phyloP scores from a whole-genome alignment of 2,329 filamentous ascomycete species.

The Lachnellula hyalina region DNA sequence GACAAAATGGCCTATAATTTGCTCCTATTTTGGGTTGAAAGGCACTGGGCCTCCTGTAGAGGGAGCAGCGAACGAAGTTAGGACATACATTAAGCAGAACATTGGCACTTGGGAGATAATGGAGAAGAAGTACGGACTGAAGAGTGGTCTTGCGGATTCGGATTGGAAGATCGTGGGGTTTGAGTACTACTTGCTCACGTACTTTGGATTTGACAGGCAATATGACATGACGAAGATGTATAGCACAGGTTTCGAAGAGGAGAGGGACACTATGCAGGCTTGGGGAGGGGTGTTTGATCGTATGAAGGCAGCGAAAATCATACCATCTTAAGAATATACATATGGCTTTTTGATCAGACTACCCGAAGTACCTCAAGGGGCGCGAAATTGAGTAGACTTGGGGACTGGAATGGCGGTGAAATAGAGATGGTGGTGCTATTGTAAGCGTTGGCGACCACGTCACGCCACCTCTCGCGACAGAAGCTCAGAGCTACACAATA shows the following conservation, averaged over 20 bases:
- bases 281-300: conserved; percentile 40
- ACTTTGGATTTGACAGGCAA: conserved; percentile 41
- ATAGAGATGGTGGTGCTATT: no score
- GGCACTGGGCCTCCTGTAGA: conserved; percentile 30
- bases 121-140: conserved; percentile 34
- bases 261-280: conserved; percentile 33
- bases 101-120: conserved; percentile 29
- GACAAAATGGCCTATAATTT: conserved; percentile 40
- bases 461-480: no score
- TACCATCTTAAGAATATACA: conserved; percentile 24
- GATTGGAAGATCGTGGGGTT: conserved; percentile 34
- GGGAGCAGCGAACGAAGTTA: conserved; percentile 30
- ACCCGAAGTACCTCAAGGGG: no score
- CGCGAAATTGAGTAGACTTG: no score
- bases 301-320: conserved; percentile 38
- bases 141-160: conserved; percentile 35
- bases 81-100: conserved; percentile 33
- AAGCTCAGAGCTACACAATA: no score
- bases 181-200: conserved; percentile 38
- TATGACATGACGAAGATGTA: conserved; percentile 41
- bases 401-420: no score
- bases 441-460: no score
- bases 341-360: no score
- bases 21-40: conserved; percentile 41
- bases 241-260: conserved; percentile 37